Percentiles rank a stretch among this genome's conserved stretches.
Conservation (phyloP, 495 filamentous ascomycete genomes). For the Xylaria palmicola region DNA sequence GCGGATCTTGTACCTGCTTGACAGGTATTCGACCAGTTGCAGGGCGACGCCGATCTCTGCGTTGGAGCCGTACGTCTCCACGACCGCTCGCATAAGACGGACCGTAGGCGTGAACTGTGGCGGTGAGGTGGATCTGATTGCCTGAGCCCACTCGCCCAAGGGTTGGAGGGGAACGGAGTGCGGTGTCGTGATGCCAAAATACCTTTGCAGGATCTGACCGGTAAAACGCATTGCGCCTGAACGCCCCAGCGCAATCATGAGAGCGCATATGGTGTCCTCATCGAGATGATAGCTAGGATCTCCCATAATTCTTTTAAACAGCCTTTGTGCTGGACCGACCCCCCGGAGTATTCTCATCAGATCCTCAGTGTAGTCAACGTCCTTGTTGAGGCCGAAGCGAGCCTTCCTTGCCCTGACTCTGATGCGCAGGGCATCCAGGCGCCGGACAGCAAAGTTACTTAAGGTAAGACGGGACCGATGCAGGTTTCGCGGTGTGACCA, state of each 20-base stretch:
- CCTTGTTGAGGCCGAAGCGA: slow-evolving; percentile 29
- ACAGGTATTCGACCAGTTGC: slow-evolving; percentile 32
- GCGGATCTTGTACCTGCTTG: slow-evolving; percentile 23
- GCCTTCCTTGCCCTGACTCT: slow-evolving; percentile 10
- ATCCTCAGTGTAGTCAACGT: slow-evolving; percentile 24
- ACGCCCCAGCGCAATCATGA: slow-evolving; percentile 33
- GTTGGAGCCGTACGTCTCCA: slow-evolving; percentile 37
- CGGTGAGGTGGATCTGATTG: not conserved
- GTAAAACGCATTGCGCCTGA: slow-evolving; percentile 23
- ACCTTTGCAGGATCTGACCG: slow-evolving; percentile 20
- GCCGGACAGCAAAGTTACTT: not conserved
- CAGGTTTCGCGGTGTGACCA: slow-evolving; percentile 32
- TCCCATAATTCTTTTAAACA: slow-evolving; percentile 6
- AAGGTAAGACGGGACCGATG: slow-evolving; percentile 20
- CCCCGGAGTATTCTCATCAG: slow-evolving; percentile 28
- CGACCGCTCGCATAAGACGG: slow-evolving; percentile 33
- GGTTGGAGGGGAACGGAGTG: slow-evolving; percentile 5
- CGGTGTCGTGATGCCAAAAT: slow-evolving; percentile 21
- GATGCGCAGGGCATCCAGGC: slow-evolving; percentile 20
- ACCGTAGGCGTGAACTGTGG: slow-evolving; percentile 26
- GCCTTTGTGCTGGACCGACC: not conserved
- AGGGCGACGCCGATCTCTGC: slow-evolving; percentile 30
- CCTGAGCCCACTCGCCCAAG: not conserved
- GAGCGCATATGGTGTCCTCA: slow-evolving; percentile 30
- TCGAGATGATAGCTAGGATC: slow-evolving; percentile 31